Percentiles rank a stretch among this genome's conserved stretches.
These are phyloP conservation scores for Penicillium oxalicum DNA, from an alignment of 2,329 filamentous ascomycete species.

Conservation along the genomic window DNA sequence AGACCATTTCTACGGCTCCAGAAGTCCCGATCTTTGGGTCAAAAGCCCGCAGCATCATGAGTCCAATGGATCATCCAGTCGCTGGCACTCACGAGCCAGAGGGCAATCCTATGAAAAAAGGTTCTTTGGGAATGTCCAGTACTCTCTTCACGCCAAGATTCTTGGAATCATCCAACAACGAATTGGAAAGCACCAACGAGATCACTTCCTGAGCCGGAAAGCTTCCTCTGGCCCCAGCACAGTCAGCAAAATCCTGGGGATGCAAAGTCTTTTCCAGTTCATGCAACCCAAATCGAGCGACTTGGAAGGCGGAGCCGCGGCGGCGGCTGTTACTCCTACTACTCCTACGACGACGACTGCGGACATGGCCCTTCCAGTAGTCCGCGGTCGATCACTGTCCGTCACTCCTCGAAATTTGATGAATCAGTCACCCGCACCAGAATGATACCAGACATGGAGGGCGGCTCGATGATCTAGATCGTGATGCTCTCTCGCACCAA, in stretches of 20 bases:
- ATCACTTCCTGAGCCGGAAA: constrained; percentile 7
- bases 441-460: too few relatives aligned
- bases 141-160: constrained; percentile 14
- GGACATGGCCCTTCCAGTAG: too few relatives aligned
- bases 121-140: constrained; percentile 13
- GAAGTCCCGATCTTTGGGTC: constrained; percentile 13
- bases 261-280: not conserved
- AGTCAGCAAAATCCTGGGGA: not conserved
- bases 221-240: constrained; percentile 1
- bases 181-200: constrained; percentile 11
- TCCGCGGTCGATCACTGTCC: too few relatives aligned
- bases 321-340: not conserved
- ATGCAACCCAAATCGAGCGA: constrained; percentile 4
- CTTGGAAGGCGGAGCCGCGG: constrained; percentile 9
- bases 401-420: too few relatives aligned
- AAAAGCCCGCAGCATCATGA: constrained; percentile 10
- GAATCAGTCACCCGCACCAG: too few relatives aligned
- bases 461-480: too few relatives aligned
- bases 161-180: constrained; percentile 12
- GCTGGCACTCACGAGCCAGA: constrained; percentile 2
- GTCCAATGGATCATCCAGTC: not conserved
- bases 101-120: constrained; percentile 10
- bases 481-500: too few relatives aligned
- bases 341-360: too few relatives aligned
- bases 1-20: constrained; percentile 9